Percentiles rank a stretch among this genome's conserved stretches.
phyloP scores from a whole-genome alignment of 306 rosid genomes.

The Acacia confusa region DNA sequence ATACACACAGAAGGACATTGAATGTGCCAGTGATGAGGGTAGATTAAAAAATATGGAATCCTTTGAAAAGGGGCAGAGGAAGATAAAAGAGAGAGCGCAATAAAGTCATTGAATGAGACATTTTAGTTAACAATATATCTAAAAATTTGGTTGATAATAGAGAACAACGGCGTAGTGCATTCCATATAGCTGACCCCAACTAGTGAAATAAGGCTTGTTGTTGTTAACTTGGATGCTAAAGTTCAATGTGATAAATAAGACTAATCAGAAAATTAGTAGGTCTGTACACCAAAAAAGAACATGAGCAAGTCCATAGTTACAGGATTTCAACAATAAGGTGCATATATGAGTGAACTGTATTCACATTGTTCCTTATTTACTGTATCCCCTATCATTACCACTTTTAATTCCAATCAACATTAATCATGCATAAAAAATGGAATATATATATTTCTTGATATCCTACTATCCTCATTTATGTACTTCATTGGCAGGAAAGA shows the following conservation, averaged over 20 bases:
- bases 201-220: too few relatives aligned
- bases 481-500: constrained; percentile 65
- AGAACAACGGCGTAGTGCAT: too few relatives aligned
- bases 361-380: not conserved
- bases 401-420: not conserved
- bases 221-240: not conserved
- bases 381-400: not conserved
- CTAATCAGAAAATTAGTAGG: not conserved
- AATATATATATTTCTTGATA: not conserved
- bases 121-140: too few relatives aligned
- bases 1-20: too few relatives aligned
- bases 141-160: too few relatives aligned
- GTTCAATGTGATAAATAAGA: not conserved
- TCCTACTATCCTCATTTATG: not conserved
- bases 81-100: too few relatives aligned
- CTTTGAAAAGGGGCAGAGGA: too few relatives aligned
- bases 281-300: not conserved
- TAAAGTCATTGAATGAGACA: too few relatives aligned
- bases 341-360: not conserved
- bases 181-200: too few relatives aligned
- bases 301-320: not conserved
- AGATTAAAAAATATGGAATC: too few relatives aligned
- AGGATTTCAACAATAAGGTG: not conserved
- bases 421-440: not conserved
- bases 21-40: too few relatives aligned